Percentiles rank a stretch among this genome's conserved stretches.
Conservation (phyloP, 169 alveolate genomes). For the Eimeria brunetti region DNA sequence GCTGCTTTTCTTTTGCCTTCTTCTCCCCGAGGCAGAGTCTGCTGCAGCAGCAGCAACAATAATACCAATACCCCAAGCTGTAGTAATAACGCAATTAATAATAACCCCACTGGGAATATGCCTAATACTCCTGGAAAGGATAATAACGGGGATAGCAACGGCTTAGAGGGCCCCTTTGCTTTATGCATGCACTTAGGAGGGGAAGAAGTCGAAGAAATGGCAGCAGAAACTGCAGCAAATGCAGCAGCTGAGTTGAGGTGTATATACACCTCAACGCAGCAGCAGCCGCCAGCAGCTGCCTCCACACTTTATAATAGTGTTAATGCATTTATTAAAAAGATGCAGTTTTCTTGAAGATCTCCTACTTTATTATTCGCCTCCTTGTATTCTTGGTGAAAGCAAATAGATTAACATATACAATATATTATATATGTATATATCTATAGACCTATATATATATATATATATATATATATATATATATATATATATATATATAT, state of each 20-base stretch:
- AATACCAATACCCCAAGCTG: too few species aligned
- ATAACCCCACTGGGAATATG: too few species aligned
- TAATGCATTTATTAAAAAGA: neutral
- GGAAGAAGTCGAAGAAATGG: neutral
- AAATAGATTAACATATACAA: too few species aligned
- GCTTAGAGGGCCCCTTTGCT: too few species aligned
- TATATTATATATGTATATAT: too few species aligned
- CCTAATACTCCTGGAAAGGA: too few species aligned
- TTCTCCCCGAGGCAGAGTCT: too few species aligned
- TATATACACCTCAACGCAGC: slow-evolving; percentile 9
- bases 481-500: neutral
- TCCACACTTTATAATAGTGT: neutral
- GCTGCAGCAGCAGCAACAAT: too few species aligned
- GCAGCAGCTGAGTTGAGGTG: neutral
- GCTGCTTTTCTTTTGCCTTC: too few species aligned
- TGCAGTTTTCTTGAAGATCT: slow-evolving; percentile 11
- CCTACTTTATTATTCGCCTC: neutral
- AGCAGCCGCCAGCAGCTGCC: neutral
- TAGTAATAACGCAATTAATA: too few species aligned
- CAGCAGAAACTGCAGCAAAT: neutral
- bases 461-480: neutral
- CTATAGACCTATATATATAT: neutral
- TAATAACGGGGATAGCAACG: too few species aligned
- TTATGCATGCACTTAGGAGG: neutral
- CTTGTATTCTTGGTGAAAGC: neutral